Conservation (phyloP, 2,329 filamentous ascomycete species). For the Ascochyta koolunga region DNA sequence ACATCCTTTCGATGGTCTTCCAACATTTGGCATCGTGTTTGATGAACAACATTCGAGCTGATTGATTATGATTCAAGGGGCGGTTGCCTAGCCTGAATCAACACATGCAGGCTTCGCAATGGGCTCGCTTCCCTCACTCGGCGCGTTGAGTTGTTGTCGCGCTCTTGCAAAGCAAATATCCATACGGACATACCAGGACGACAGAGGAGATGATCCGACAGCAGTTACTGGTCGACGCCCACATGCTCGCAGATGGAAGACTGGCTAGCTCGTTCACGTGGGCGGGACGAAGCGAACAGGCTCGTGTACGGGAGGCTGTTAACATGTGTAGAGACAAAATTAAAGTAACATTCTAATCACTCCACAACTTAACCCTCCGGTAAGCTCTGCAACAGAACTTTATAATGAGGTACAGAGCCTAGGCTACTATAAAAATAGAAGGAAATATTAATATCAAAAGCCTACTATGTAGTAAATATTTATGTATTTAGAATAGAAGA, state of each 20-base stretch:
- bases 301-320: not conserved
- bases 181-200: not conserved
- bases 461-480: no score
- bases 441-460: no score
- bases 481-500: no score
- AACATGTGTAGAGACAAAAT: no score
- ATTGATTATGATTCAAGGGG: not conserved
- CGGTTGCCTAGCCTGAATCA: conserved; percentile 2
- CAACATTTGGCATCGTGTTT: conserved; percentile 37
- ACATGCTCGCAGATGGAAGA: not conserved
- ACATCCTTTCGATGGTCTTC: conserved; percentile 41
- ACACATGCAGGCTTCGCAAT: not conserved
- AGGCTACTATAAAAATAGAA: no score
- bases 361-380: no score
- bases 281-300: not conserved
- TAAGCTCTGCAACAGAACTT: no score
- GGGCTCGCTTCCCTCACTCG: not conserved
- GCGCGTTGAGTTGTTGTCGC: not conserved
- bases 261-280: not conserved
- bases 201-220: not conserved
- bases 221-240: not conserved
- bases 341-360: no score
- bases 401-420: no score
- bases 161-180: not conserved
- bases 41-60: conserved; percentile 8